Evolutionary conservation across 148 eudicot species (phyloP).

Genomic region (Rhododendron simsii): DNA sequence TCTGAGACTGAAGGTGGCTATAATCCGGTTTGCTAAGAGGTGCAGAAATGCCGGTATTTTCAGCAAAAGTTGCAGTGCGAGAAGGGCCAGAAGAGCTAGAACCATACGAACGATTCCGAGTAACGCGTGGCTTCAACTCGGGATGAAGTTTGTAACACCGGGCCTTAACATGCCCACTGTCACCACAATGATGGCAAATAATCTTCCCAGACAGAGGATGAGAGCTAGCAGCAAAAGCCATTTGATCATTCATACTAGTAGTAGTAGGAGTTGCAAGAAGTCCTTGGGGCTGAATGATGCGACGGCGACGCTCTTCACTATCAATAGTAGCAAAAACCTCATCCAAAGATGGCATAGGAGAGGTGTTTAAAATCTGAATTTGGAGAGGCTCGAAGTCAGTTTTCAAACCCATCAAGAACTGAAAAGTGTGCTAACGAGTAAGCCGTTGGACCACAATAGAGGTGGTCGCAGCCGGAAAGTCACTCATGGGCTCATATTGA

Average conservation of each 20-base stretch:
- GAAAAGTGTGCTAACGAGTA: background rate
- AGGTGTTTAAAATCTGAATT: background rate
- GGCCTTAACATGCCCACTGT: background rate
- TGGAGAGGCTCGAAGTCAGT: background rate
- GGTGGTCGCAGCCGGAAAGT: background rate
- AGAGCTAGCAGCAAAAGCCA: background rate
- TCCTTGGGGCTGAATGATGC: no score
- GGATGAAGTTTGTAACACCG: background rate
- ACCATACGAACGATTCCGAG: background rate
- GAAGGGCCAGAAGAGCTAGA: background rate
- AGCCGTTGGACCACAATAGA: background rate
- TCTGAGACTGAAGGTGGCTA: background rate
- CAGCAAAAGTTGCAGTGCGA: background rate
- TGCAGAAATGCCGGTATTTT: background rate
- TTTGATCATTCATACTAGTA: background rate
- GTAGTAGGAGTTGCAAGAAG: no score
- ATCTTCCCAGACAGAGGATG: background rate
- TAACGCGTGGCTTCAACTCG: background rate
- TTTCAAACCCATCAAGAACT: background rate
- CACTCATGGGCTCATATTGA: background rate
- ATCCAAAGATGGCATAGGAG: background rate
- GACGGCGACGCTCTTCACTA: no score
- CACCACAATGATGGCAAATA: background rate
- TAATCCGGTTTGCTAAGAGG: background rate
- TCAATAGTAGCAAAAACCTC: no score